A percentile compares a stretch with the other conserved stretches of the same genome.
phyloP scores from a whole-genome alignment of 1,139 yeast genomes.

The Geotrichum klebahnii region DNA sequence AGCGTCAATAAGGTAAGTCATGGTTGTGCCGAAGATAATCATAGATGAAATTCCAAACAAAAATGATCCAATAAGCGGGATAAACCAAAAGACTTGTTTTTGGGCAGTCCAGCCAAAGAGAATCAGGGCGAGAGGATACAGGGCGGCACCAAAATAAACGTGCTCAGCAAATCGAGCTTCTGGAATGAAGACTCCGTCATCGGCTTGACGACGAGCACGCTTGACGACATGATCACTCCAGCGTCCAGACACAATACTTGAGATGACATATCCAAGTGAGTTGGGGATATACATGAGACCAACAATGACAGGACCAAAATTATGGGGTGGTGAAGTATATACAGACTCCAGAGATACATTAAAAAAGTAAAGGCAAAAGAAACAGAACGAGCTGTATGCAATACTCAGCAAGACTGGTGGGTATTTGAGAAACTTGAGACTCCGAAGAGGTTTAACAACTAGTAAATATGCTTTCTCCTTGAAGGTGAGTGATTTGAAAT shows the following conservation, averaged over 20 bases:
- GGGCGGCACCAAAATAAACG: slow-evolving; percentile 57
- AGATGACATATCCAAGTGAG: slow-evolving; percentile 69
- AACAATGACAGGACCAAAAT: slow-evolving; percentile 58
- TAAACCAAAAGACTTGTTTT: slow-evolving; percentile 64
- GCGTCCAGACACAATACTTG: slow-evolving; percentile 71
- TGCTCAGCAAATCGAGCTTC: slow-evolving; percentile 79
- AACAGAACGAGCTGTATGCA: slow-evolving; percentile 60
- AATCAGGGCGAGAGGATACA: slow-evolving; percentile 62
- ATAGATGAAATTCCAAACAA: slow-evolving; percentile 77
- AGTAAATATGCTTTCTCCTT: slow-evolving; percentile 23
- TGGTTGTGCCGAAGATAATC: slow-evolving; percentile 77
- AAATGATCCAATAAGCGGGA: slow-evolving; percentile 73
- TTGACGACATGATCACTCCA: slow-evolving; percentile 67
- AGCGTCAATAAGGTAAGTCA: slow-evolving; percentile 78
- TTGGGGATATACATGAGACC: slow-evolving; percentile 82
- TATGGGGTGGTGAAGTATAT: slow-evolving; percentile 64
- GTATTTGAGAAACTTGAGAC: slow-evolving; percentile 40
- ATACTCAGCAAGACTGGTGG: slow-evolving; percentile 73
- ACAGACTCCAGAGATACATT: slow-evolving; percentile 68
- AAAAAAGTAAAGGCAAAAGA: slow-evolving; percentile 65
- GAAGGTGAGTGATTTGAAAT: slow-evolving; percentile 5
- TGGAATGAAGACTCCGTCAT: slow-evolving; percentile 65
- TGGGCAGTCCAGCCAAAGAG: slow-evolving; percentile 82
- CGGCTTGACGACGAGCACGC: slow-evolving; percentile 45
- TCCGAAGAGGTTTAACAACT: slow-evolving; percentile 37